Base-by-base conservation (phyloP, 2,329 filamentous ascomycete genomes). In the Aspergillus latus region DNA sequence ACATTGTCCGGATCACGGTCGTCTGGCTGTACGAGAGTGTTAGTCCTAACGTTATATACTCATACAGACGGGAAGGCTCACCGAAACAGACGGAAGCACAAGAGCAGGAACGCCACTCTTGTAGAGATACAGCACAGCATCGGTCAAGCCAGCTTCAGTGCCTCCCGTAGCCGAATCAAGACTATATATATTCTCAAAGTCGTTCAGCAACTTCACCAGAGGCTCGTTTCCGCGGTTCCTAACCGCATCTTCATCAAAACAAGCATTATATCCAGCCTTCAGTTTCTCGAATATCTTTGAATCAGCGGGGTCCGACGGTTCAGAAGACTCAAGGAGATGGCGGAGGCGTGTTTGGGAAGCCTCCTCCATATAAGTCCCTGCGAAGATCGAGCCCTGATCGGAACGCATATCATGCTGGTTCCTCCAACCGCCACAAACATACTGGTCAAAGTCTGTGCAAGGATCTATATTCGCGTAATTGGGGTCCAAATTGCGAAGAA, bases 391-490 rank as follows among this genome's bases (percentile, higher is more conserved):
- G 34, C 82, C 80, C 59, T 86, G 82, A 65, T 89, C 87, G 3
- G 84, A 74, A 2, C 86, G 82, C 56, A 89, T 80, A 64, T 88
- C 86, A 72, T 89, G 82, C 8, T 76, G 78, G 21, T 83, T 77
- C 51, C 81, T 77, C 82, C 86, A 90, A 9, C 87, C 87, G 54
- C 84, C 86, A 63, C 87, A 89, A 16, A 85, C 84, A 54, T 85
- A 80, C 67, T 85, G 77, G 58, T 88, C 84, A 58, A 90, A 90
- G 65, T 89, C 73, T n/a, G 78, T 81, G 64, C 88, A 90, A 1
- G 88, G 83, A 66, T 90, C 85, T 39, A 90, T 75, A 2, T 83
- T 71, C 57, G 82, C 76, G 69, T 88, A 86, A 49, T 85, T 75
- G 6, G 84, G 82, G 13, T 84, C 82, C 11, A 88, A 72, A 57